A percentile compares a stretch with the other conserved stretches of the same genome.
These are phyloP conservation scores for Colletotrichum acutatum DNA, from an alignment of 2,329 filamentous ascomycete genomes.

Conservation along the genomic window DNA sequence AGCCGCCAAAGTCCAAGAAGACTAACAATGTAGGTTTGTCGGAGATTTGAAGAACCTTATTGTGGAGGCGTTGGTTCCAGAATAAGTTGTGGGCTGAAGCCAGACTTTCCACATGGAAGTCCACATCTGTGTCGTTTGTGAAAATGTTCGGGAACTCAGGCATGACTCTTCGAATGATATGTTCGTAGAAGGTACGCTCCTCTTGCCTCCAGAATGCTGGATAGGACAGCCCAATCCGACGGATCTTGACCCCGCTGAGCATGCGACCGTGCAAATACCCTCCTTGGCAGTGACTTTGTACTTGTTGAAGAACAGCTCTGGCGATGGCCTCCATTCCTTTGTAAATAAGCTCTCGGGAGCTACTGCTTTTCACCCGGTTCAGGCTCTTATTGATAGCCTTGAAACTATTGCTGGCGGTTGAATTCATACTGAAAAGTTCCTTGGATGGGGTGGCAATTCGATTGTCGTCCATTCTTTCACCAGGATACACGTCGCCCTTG, in stretches of 20 bases:
- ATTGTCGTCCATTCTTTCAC: background rate
- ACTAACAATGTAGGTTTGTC: background rate
- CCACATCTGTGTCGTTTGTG: background rate
- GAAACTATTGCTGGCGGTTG: background rate
- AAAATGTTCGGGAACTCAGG: background rate
- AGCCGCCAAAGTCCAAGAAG: background rate
- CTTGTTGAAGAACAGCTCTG: background rate
- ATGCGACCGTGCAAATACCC: too few species aligned
- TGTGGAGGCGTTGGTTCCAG: background rate
- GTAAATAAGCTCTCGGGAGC: too few species aligned
- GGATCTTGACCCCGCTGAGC: background rate
- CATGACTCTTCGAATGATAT: background rate
- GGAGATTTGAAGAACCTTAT: background rate
- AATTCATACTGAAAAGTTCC: background rate
- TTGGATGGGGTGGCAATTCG: background rate
- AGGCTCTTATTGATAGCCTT: too few species aligned
- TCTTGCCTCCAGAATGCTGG: background rate
- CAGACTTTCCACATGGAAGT: background rate
- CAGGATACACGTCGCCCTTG: background rate
- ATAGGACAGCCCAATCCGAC: background rate
- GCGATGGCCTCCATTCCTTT: background rate
- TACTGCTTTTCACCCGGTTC: background rate
- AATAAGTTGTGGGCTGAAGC: background rate
- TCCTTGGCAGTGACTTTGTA: too few species aligned
- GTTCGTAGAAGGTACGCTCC: background rate